Conservation (phyloP, 1,284 basidiomycete species). For the Ceratobasidium sp. region DNA sequence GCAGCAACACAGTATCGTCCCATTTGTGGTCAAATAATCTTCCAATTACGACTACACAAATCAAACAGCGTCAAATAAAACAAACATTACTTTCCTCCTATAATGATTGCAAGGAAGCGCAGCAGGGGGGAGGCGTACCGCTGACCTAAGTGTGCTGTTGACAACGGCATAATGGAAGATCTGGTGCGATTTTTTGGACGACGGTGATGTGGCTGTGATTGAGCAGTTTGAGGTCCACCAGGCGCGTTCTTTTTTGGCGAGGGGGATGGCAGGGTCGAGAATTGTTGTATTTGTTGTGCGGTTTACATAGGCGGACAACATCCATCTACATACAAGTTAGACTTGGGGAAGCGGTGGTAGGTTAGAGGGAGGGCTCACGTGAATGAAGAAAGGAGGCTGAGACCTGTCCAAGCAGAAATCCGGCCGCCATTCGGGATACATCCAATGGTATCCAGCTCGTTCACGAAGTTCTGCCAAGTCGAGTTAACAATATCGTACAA, state of each 20-base stretch:
- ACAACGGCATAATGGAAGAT: slow-evolving; percentile 80
- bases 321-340: no score
- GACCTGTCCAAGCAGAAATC: slow-evolving; percentile 87
- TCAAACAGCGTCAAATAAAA: background rate
- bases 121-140: slow-evolving; percentile 62
- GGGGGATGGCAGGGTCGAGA: slow-evolving; percentile 71
- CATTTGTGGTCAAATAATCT: slow-evolving; percentile 84
- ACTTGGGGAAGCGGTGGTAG: no score
- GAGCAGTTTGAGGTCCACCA: slow-evolving; percentile 89
- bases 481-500: slow-evolving; percentile 80
- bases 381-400: slow-evolving; percentile 89
- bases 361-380: slow-evolving; percentile 65
- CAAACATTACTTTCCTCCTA: background rate
- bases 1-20: slow-evolving; percentile 66
- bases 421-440: slow-evolving; percentile 95
- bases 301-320: slow-evolving; percentile 75
- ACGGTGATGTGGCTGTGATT: slow-evolving; percentile 78
- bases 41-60: slow-evolving; percentile 58
- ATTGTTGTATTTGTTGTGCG: slow-evolving; percentile 73
- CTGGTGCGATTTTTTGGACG: slow-evolving; percentile 72
- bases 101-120: background rate
- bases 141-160: slow-evolving; percentile 89
- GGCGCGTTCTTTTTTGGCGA: slow-evolving; percentile 78
- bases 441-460: slow-evolving; percentile 82
- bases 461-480: slow-evolving; percentile 93